Conservation (phyloP, 1,139 yeast species). For the Suhomyces maxii region DNA sequence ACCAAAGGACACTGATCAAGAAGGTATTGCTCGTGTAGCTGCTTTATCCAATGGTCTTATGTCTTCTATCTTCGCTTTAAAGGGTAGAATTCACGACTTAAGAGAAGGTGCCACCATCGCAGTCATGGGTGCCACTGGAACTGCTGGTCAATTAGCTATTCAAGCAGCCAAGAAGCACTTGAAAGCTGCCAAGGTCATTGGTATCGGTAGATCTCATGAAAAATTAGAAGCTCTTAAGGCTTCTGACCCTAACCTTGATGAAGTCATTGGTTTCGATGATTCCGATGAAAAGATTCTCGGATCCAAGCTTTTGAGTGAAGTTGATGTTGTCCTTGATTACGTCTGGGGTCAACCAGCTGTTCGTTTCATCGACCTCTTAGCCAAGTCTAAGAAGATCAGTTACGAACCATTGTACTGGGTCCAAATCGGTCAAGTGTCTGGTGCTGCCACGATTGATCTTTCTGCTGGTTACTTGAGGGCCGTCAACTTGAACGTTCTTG, state of each 20-base stretch:
- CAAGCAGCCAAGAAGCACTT: constrained; percentile 16
- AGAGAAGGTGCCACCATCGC: constrained; percentile 13
- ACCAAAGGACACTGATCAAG: constrained; percentile 8
- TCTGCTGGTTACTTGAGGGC: constrained; percentile 17
- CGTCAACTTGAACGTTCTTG: constrained; percentile 20
- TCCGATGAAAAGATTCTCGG: constrained; percentile 4
- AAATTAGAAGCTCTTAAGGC: constrained; percentile 10
- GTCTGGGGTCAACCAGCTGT: constrained; percentile 15
- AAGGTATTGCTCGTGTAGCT: constrained; percentile 14
- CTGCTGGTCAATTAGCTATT: constrained; percentile 19
- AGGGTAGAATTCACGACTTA: constrained; percentile 11
- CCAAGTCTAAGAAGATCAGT: constrained; percentile 6
- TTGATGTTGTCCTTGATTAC: constrained; percentile 16
- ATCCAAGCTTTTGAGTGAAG: constrained; percentile 6
- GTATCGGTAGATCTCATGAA: constrained; percentile 11
- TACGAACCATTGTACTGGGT: constrained; percentile 19
- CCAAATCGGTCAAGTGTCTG: constrained; percentile 22
- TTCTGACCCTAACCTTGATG: constrained; percentile 12
- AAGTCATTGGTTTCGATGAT: constrained; percentile 8
- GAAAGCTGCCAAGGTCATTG: constrained; percentile 18
- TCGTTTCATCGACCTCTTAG: constrained; percentile 4
- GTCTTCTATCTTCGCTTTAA: constrained; percentile 13
- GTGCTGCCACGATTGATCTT: constrained; percentile 13
- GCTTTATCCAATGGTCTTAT: constrained; percentile 16
- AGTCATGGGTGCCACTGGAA: constrained; percentile 20